A percentile compares a stretch with the other conserved stretches of the same genome.
Conservation (phyloP, 306 rosid species). For the Argentina anserina region DNA sequence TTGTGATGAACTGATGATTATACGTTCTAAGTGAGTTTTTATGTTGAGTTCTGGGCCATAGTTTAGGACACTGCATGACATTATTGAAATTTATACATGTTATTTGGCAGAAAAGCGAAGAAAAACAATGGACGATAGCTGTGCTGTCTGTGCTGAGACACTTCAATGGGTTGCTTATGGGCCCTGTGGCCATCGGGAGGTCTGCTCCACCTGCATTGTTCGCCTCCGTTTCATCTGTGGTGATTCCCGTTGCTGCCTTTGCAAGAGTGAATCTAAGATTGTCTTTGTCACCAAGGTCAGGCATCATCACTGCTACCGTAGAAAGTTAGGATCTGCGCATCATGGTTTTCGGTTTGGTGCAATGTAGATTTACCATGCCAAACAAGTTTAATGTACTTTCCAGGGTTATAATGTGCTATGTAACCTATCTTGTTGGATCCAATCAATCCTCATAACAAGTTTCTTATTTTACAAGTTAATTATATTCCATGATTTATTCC, state of each 20-base stretch:
- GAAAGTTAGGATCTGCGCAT: not conserved
- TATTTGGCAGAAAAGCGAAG: conserved; percentile 5
- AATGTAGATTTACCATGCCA: not conserved
- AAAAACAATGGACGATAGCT: conserved; percentile 31
- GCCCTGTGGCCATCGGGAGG: conserved; percentile 34
- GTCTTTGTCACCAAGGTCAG: conserved; percentile 37
- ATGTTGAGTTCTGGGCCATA: not conserved
- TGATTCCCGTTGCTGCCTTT: conserved; percentile 30
- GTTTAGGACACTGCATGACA: not conserved
- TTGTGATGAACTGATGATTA: not conserved
- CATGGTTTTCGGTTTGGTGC: not conserved
- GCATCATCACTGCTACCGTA: not conserved
- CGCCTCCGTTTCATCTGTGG: conserved; percentile 38
- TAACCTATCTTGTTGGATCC: not conserved
- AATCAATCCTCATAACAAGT: not conserved
- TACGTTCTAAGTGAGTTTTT: not conserved
- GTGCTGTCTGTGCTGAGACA: conserved; percentile 36
- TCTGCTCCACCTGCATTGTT: conserved; percentile 40
- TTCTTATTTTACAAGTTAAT: not conserved
- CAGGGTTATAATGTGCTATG: not conserved
- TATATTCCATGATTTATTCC: not conserved
- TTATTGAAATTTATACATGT: not conserved
- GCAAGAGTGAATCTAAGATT: conserved; percentile 30
- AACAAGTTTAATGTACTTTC: not conserved
- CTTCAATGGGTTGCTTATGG: conserved; percentile 42